Conservation (phyloP, 495 filamentous ascomycete species). For the Articulospora tetracladia region DNA sequence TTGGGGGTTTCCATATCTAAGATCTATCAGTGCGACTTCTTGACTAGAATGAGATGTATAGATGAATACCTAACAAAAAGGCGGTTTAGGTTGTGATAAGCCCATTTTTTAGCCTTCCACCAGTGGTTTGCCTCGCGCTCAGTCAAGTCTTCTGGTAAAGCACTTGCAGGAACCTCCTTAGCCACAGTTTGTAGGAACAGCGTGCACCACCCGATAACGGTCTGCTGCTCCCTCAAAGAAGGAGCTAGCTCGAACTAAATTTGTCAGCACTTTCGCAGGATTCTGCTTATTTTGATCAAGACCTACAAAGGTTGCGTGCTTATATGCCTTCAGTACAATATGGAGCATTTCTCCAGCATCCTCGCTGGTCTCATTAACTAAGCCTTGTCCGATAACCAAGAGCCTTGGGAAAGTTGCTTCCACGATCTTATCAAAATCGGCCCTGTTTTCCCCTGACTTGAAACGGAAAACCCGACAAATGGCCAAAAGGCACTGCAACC, state of each 20-base stretch:
- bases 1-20: conserved; percentile 83
- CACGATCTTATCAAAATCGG: conserved; percentile 91
- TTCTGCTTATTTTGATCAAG: background rate
- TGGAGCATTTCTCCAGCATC: conserved; percentile 97
- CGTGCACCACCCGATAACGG: conserved; percentile 91
- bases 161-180: conserved; percentile 74
- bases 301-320: conserved; percentile 95
- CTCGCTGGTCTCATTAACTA: conserved; percentile 84
- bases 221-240: conserved; percentile 69
- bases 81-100: conserved; percentile 93
- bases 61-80: conserved; percentile 78
- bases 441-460: conserved; percentile 74
- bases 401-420: conserved; percentile 89
- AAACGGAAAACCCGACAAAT: conserved; percentile 93
- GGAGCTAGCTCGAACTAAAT: conserved; percentile 75
- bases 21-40: conserved; percentile 17
- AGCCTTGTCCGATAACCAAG: conserved; percentile 75
- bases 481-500: conserved; percentile 88
- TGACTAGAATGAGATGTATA: background rate
- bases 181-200: conserved; percentile 86
- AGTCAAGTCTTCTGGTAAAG: conserved; percentile 75
- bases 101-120: conserved; percentile 99
- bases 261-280: conserved; percentile 22
- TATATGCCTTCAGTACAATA: conserved; percentile 90
- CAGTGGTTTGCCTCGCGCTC: conserved; percentile 93